phyloP scores from a whole-genome alignment of 2,329 filamentous ascomycete species.

The Microsporum ferrugineum region DNA sequence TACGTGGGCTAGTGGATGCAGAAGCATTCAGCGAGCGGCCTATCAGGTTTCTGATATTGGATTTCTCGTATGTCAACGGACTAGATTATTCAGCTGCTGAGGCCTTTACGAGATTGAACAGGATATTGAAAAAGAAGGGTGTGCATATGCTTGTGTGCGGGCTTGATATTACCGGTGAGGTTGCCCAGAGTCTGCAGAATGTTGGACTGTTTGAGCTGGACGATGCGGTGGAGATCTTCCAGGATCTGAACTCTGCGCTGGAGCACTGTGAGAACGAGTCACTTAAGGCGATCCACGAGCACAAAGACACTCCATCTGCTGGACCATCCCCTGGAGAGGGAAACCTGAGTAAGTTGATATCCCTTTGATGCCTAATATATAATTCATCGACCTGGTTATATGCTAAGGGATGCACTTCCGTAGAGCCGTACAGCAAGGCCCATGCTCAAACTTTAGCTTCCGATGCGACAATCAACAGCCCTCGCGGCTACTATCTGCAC shows the following conservation, averaged over 20 bases:
- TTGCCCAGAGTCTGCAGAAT: slow-evolving; percentile 68
- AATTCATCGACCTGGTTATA: neutral
- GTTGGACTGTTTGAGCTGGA: slow-evolving; percentile 70
- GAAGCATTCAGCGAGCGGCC: slow-evolving; percentile 65
- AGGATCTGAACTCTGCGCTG: slow-evolving; percentile 81
- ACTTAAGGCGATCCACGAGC: slow-evolving; percentile 65
- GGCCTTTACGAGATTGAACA: slow-evolving; percentile 84
- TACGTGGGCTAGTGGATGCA: slow-evolving; percentile 70
- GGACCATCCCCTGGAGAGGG: slow-evolving; percentile 11
- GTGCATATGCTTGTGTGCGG: slow-evolving; percentile 77
- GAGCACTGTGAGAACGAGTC: slow-evolving; percentile 94
- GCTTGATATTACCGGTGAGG: slow-evolving; percentile 60
- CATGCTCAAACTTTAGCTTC: neutral
- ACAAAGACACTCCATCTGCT: slow-evolving; percentile 41
- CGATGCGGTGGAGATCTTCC: slow-evolving; percentile 66
- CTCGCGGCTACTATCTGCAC: slow-evolving; percentile 64
- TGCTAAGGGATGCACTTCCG: neutral
- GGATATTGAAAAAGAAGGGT: slow-evolving; percentile 63
- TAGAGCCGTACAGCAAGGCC: neutral
- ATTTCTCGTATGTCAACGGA: slow-evolving; percentile 79
- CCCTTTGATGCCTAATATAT: neutral
- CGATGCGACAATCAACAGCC: slow-evolving; percentile 52
- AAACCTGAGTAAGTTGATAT: slow-evolving; percentile 7
- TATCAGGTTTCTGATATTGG: slow-evolving; percentile 80
- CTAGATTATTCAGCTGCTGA: slow-evolving; percentile 95